Percentiles rank a stretch among this genome's conserved stretches.
phyloP scores from a whole-genome alignment of 371 early-diverging fungal species.

The Mucor irregularis region DNA sequence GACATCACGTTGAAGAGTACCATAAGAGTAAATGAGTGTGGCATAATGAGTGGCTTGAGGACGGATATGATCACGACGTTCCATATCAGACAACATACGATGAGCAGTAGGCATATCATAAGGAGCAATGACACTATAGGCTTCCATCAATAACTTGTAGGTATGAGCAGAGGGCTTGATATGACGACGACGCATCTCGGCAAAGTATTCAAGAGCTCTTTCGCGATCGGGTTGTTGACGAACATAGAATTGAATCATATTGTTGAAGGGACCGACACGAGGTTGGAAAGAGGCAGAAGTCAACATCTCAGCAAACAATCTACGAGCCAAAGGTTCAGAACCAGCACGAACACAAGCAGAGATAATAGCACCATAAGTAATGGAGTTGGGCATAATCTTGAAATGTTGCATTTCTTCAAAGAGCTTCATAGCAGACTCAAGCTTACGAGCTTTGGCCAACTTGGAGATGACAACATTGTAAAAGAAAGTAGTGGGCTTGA shows the following conservation, averaged over 20 bases:
- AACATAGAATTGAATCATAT: constrained; percentile 70
- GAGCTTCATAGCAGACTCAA: constrained; percentile 54
- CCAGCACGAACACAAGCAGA: constrained; percentile 66
- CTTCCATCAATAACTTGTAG: constrained; percentile 64
- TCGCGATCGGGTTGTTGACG: constrained; percentile 60
- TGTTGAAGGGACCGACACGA: constrained; percentile 60
- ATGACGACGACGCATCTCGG: constrained; percentile 47
- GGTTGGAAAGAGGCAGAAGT: constrained; percentile 52
- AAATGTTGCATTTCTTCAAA: constrained; percentile 64
- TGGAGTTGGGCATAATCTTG: constrained; percentile 52
- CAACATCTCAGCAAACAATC: constrained; percentile 57
- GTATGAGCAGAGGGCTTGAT: constrained; percentile 62
- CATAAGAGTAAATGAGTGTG: constrained; percentile 63
- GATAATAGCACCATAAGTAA: constrained; percentile 67
- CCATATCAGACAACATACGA: constrained; percentile 52
- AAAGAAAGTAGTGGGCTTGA: constrained; percentile 63
- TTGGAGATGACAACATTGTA: constrained; percentile 69
- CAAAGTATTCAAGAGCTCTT: constrained; percentile 54
- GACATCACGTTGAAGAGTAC: constrained; percentile 55
- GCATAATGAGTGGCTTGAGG: constrained; percentile 65
- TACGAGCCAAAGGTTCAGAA: constrained; percentile 52
- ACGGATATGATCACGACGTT: constrained; percentile 36
- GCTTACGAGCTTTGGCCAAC: constrained; percentile 65
- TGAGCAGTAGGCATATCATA: constrained; percentile 64
- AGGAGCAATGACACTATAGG: constrained; percentile 60